These are phyloP conservation scores for Venturia oleaginea DNA, from an alignment of 2,329 filamentous ascomycete species.

Conservation along the genomic window DNA sequence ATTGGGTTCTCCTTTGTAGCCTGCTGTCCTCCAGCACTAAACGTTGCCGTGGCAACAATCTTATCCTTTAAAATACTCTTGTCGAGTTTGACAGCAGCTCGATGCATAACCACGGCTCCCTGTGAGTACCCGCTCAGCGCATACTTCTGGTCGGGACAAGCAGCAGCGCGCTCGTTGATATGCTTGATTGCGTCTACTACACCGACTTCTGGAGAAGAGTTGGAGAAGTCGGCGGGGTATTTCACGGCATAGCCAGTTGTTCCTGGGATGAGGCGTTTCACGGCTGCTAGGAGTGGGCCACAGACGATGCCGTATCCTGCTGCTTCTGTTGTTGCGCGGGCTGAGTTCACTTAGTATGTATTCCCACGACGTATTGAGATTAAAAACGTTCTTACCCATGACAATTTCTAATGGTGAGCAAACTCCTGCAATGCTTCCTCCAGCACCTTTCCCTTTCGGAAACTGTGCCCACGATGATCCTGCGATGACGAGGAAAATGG, in stretches of 20 bases:
- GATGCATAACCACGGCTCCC: constrained; percentile 12
- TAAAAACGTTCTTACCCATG: neutral
- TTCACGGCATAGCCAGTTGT: constrained; percentile 8
- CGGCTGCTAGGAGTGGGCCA: neutral
- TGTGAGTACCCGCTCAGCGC: constrained; percentile 11
- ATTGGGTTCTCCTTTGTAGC: constrained; percentile 12
- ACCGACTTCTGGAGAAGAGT: neutral
- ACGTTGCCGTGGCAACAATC: constrained; percentile 10
- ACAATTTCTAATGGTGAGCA: constrained; percentile 10
- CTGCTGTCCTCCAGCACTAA: constrained; percentile 14
- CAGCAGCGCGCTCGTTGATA: neutral
- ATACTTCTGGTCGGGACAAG: constrained; percentile 12
- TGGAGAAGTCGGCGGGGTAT: constrained; percentile 8
- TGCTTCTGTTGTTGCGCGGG: constrained; percentile 9
- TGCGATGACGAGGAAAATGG: neutral
- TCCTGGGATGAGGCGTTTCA: constrained; percentile 8
- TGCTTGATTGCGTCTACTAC: neutral
- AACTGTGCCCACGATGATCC: neutral
- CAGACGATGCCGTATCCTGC: neutral
- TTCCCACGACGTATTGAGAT: neutral
- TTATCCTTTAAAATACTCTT: neutral
- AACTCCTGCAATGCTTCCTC: neutral
- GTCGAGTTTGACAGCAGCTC: constrained; percentile 9
- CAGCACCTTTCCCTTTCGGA: neutral
- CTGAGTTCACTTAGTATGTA: neutral